Percentiles rank a stretch among this genome's conserved stretches.
Conservation (phyloP, 129 eudicot genomes). For the Deinandra increscens region DNA sequence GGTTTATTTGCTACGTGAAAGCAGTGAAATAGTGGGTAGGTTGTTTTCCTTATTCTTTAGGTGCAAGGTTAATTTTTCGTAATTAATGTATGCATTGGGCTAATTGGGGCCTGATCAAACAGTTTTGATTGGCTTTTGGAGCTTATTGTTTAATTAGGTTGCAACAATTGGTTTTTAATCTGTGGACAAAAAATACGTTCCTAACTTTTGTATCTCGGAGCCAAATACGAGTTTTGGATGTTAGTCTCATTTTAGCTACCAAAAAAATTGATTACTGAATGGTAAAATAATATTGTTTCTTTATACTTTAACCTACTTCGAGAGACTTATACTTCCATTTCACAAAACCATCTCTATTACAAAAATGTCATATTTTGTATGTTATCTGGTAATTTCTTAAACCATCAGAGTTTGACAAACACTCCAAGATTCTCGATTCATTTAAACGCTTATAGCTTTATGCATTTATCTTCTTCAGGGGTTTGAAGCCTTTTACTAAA, state of each 20-base stretch:
- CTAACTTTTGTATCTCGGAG: not conserved
- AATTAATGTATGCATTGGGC: not conserved
- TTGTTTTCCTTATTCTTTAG: too few species aligned
- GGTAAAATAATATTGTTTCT: not conserved
- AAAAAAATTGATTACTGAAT: not conserved
- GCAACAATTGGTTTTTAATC: not conserved
- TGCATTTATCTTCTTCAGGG: constrained; percentile 32
- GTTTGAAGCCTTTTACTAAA: constrained; percentile 71
- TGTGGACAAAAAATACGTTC: not conserved
- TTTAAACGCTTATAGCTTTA: not conserved
- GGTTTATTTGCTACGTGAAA: not conserved
- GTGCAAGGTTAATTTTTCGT: too few species aligned
- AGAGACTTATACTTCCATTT: not conserved
- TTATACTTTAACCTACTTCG: not conserved
- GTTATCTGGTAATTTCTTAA: not conserved
- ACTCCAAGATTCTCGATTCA: not conserved
- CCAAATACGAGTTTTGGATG: not conserved
- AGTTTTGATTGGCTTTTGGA: not conserved
- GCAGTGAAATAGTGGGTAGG: too few species aligned
- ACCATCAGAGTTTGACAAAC: not conserved
- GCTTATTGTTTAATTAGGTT: not conserved
- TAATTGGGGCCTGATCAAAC: too few species aligned
- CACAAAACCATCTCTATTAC: not conserved
- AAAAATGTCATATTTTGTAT: not conserved
- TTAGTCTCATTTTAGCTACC: not conserved